Evolutionary conservation across 495 filamentous ascomycete species (phyloP), one percentile per base, ranked within the genome.

Genomic region (Neurospora discreta): DNA sequence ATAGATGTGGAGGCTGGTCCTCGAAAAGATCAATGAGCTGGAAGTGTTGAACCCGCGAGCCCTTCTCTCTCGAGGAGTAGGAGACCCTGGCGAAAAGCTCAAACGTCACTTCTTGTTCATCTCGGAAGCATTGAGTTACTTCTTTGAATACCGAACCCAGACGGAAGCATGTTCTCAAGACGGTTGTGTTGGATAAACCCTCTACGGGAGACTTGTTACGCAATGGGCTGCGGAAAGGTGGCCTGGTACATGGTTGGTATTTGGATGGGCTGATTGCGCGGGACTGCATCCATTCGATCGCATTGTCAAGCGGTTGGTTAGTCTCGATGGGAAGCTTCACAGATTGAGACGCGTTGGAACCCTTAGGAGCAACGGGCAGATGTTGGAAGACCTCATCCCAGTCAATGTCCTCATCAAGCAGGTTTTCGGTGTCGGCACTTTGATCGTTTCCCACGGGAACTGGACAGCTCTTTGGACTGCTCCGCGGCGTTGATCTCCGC

Each of bases 141-240:
- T 83, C 79, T 42, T 84, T 75, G 75, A 90, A 71, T 58, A 89
- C 83, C 70, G 89, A 85, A 20, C 86, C 88, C 65, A 88, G 82
- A 9, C 87, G 85, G 75, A 91, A 91, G 73, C 88, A 90, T 3
- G 85, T 87, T 42, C 87, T 84, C 5, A 90, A 78, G 15, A 85
- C 58, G 3, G 74, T 80, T 16, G 78, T 71, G 42, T 84, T 75
- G 1, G 86, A 84, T 23, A 89, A 74, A 15, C 88, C 87, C 2
- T 83, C 73, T 39, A 91, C 80, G 0, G 82, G 82, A 36, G 84
- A 85, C 23, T 87, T 85, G 74, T 88, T 86, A 2, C 78, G 79
- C 30, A 87, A 75, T 13, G 78, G 80, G 11, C 60, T 44, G 23
- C 87, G 88, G 73, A 89, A 89, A 0, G 81, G 73, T 1, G 82